Evolutionary conservation across 768 basidiomycete genomes (phyloP), one percentile per base, ranked within the genome.

Genomic region (Trichaptum fuscoviolaceum): DNA sequence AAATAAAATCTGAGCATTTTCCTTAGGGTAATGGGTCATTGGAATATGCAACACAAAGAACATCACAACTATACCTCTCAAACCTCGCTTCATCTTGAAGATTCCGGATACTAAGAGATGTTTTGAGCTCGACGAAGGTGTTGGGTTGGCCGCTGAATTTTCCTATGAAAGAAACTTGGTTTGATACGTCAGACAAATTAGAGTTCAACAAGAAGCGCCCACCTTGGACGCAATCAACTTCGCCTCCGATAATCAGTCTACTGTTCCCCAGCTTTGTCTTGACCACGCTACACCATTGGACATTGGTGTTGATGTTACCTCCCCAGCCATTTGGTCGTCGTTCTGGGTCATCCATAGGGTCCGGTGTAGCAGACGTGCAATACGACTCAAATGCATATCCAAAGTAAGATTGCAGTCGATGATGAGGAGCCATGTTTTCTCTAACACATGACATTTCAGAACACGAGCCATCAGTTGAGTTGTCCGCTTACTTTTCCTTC

Each of bases 1-100:
- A 94, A 86, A 80, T 95, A 95, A 76, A 93, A 93, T 72, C 93
- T 95, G 66, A 96, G 84, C n/a, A 96, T 79, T 74, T 96, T 96
- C 75, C 91, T 94, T 73, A 63, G 65, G 65, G 58, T 52, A 66
- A 7, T 36, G 17, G 63, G 23, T 24, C 35, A 42, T 64, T 52
- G 34, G 57, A 58, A n/a, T 27, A 63, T 15, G 36, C 26, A 58
- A 36, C 9, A 23, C 57, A 15, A 61, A 20, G 15, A 35, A 2
- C 59, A 57, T n/a, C 6, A 69, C 2, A 12, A 52, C 15, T 83
- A 65, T 72, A 93, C 94, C 87, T 89, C 77, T 95, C 92, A 69
- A 96, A 96, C 65, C 77, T 84, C n/a, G 76, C 75, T 73, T 89
- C 87, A 66, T 95, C 93, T 59, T 84, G 77, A 2, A 79, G 68